These are phyloP conservation scores for Taxillus chinensis DNA, from an alignment of 164 flowering plant species.

Conservation along the genomic window DNA sequence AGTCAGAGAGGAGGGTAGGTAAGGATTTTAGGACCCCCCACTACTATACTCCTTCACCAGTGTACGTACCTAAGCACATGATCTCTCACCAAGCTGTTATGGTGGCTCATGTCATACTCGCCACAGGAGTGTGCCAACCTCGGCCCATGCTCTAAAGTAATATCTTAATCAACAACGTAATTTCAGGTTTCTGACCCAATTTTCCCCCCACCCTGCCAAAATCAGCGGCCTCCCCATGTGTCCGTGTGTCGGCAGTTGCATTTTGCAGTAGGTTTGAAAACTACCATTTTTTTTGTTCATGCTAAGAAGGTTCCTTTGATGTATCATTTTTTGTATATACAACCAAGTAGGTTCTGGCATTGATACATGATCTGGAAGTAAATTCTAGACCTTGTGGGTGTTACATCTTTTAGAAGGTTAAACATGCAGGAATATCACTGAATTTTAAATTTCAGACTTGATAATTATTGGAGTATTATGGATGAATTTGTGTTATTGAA, in stretches of 20 bases:
- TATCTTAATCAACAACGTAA: conserved; percentile 7
- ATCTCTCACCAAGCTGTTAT: conserved; percentile 17
- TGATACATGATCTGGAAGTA: too few species aligned
- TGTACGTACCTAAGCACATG: conserved; percentile 27
- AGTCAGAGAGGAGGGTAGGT: conserved; percentile 22
- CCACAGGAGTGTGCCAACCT: conserved; percentile 4
- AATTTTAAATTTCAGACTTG: too few species aligned
- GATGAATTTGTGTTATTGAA: too few species aligned
- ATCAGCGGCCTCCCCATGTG: not conserved
- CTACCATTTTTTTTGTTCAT: too few species aligned
- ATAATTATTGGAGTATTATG: too few species aligned
- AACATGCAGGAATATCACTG: too few species aligned
- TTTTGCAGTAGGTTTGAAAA: not conserved
- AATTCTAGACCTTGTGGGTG: too few species aligned
- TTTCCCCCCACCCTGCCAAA: not conserved
- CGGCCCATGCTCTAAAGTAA: not conserved
- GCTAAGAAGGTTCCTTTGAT: too few species aligned
- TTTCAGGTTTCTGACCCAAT: not conserved
- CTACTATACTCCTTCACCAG: conserved; percentile 8
- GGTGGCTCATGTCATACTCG: conserved; percentile 14
- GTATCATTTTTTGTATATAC: too few species aligned
- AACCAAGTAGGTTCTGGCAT: too few species aligned
- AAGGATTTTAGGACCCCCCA: conserved; percentile 7
- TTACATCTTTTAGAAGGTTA: too few species aligned
- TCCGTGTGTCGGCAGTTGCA: not conserved